These are phyloP conservation scores for Aspergillus carbonarius DNA, from an alignment of 2,329 filamentous ascomycete species.

Conservation along the genomic window DNA sequence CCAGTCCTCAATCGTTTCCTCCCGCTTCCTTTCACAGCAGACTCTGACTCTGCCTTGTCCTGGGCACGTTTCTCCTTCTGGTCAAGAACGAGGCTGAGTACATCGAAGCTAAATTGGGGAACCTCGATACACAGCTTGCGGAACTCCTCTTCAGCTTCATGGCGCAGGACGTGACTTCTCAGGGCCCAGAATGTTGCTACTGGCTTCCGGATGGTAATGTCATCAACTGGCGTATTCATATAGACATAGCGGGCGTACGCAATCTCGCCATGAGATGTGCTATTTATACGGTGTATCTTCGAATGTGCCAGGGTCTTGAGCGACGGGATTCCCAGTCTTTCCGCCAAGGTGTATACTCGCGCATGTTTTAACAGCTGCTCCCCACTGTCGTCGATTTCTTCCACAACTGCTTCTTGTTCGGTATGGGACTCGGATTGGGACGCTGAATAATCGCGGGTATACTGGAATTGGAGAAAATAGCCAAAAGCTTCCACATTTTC, in stretches of 20 bases:
- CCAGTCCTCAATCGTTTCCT: slow-evolving; percentile 40
- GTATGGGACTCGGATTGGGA: slow-evolving; percentile 57
- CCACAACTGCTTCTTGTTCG: slow-evolving; percentile 63
- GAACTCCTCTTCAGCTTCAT: slow-evolving; percentile 86
- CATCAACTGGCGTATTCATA: slow-evolving; percentile 67
- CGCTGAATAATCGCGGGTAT: slow-evolving; percentile 85
- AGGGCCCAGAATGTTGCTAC: slow-evolving; percentile 90
- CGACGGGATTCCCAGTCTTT: slow-evolving; percentile 67
- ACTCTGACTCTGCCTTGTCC: slow-evolving; percentile 38
- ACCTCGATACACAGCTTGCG: slow-evolving; percentile 80
- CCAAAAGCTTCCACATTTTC: slow-evolving; percentile 73
- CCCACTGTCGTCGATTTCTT: slow-evolving; percentile 71
- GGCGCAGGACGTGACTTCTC: slow-evolving; percentile 73
- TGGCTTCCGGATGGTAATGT: slow-evolving; percentile 72
- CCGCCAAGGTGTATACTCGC: slow-evolving; percentile 82
- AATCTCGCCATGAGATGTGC: slow-evolving; percentile 85
- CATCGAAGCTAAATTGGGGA: slow-evolving; percentile 90
- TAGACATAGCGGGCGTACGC: slow-evolving; percentile 90
- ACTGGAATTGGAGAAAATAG: slow-evolving; percentile 79
- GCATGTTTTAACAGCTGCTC: slow-evolving; percentile 84
- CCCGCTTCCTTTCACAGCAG: slow-evolving; percentile 35
- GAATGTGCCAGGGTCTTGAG: slow-evolving; percentile 76
- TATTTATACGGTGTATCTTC: slow-evolving; percentile 91
- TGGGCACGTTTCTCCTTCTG: slow-evolving; percentile 44
- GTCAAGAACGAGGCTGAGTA: slow-evolving; percentile 62